phyloP scores from a whole-genome alignment of 345 rosid species.

The Luvunga scandens region DNA sequence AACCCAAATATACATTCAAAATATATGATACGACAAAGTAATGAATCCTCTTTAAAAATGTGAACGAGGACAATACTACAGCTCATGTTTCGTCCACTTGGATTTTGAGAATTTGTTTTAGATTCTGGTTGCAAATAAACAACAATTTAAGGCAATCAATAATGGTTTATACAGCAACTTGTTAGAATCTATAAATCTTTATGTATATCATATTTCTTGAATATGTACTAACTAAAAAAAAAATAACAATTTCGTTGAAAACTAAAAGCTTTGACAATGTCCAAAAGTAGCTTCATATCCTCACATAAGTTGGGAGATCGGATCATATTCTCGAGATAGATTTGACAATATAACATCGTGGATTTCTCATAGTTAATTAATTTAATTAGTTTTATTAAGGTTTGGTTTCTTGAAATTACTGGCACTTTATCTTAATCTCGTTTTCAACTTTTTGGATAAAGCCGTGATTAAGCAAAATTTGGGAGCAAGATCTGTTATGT shows the following conservation, averaged over 20 bases:
- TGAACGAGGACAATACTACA: too few species aligned
- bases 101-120: too few species aligned
- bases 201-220: too few species aligned
- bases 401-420: background rate
- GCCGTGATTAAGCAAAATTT: background rate
- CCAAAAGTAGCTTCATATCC: background rate
- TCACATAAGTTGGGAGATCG: slow-evolving; percentile 7
- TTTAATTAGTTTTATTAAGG: background rate
- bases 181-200: too few species aligned
- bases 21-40: too few species aligned
- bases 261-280: slow-evolving; percentile 2
- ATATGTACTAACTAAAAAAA: background rate
- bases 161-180: too few species aligned
- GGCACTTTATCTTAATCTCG: background rate
- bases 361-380: too few species aligned
- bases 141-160: too few species aligned
- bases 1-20: too few species aligned
- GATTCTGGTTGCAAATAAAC: too few species aligned
- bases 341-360: background rate
- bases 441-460: background rate
- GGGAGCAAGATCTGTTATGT: background rate
- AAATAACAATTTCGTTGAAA: background rate
- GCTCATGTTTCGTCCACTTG: too few species aligned
- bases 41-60: too few species aligned
- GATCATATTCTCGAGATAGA: background rate